Conservation (phyloP, 257 asterid genomes). For the Paulownia fortunei region DNA sequence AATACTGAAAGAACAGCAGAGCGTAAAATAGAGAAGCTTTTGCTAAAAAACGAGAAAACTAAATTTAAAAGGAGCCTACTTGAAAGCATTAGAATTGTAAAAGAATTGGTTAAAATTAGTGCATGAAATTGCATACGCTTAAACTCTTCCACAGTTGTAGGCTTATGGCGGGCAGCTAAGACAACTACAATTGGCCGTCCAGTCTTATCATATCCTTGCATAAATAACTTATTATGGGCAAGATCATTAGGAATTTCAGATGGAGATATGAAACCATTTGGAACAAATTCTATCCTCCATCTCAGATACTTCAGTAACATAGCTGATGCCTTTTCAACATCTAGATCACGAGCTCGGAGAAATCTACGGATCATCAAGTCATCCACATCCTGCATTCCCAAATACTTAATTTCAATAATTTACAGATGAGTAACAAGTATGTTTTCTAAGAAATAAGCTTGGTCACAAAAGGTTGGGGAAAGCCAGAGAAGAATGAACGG, state of each 20-base stretch:
- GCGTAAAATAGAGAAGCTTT: neutral
- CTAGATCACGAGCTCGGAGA: constrained; percentile 90
- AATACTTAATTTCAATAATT: neutral
- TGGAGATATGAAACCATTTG: constrained; percentile 58
- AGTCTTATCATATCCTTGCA: constrained; percentile 84
- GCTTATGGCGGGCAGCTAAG: constrained; percentile 74
- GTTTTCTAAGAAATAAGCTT: neutral
- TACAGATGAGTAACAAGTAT: neutral
- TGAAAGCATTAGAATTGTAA: neutral
- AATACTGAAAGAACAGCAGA: neutral
- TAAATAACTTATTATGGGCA: constrained; percentile 70
- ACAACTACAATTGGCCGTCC: constrained; percentile 76
- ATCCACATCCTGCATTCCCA: constrained; percentile 65
- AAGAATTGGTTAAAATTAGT: neutral
- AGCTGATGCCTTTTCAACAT: constrained; percentile 80
- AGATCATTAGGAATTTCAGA: constrained; percentile 64
- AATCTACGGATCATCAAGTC: constrained; percentile 84
- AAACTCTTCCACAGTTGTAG: constrained; percentile 69
- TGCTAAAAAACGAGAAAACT: neutral
- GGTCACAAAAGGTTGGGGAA: too few relatives aligned
- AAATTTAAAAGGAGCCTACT: neutral
- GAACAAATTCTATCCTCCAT: constrained; percentile 82
- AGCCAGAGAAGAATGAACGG: neutral
- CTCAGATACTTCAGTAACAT: constrained; percentile 73
- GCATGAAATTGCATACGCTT: constrained; percentile 57